Evolutionary conservation across 257 asterid genomes (phyloP).

Genomic region (Parsonsia alboflavescens): DNA sequence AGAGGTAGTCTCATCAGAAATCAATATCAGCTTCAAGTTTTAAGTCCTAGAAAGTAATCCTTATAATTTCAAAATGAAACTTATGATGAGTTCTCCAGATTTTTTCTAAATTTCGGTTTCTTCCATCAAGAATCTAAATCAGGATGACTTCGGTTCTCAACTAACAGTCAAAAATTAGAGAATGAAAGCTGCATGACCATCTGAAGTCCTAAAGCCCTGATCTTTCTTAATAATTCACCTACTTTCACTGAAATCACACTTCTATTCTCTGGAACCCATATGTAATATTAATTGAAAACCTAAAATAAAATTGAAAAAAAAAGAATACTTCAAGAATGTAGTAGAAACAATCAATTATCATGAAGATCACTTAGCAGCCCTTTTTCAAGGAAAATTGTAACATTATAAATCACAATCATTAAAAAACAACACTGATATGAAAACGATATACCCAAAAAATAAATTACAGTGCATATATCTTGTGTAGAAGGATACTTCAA

Average conservation of each 20-base stretch:
- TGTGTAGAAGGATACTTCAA: background rate
- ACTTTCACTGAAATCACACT: constrained; percentile 1
- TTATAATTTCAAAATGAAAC: background rate
- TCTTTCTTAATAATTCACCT: constrained; percentile 2
- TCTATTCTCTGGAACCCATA: constrained; percentile 6
- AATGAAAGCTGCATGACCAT: background rate
- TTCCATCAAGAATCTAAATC: constrained; percentile 6
- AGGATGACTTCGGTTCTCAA: background rate
- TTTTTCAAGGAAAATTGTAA: background rate
- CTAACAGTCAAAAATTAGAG: background rate
- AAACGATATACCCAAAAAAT: background rate
- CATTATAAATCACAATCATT: background rate
- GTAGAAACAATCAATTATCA: background rate
- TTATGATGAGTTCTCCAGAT: background rate
- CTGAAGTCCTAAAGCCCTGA: background rate
- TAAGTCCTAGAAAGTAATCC: background rate
- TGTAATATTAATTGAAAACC: background rate
- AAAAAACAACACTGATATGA: background rate
- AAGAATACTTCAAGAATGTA: background rate
- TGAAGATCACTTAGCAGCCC: background rate
- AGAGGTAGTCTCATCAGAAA: background rate
- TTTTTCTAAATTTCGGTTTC: background rate
- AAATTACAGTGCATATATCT: background rate
- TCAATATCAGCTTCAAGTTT: background rate
- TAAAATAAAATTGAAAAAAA: background rate